Base-by-base conservation (phyloP, 805 yeast genomes). In the Myxozyma neglecta region DNA sequence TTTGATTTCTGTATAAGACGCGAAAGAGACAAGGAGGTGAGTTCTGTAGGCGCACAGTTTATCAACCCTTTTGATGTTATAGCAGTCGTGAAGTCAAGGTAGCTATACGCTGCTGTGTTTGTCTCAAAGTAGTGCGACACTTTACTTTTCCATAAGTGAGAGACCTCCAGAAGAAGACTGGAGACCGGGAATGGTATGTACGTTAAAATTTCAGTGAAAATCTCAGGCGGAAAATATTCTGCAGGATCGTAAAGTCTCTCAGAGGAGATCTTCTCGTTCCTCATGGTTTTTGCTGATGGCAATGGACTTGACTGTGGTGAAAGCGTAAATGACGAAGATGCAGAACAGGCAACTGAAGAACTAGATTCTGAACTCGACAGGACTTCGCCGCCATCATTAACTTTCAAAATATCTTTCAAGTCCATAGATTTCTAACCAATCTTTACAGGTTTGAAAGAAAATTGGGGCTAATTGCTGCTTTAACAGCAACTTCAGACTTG, bases 41-140 rank as follows among this genome's bases (percentile, higher is more conserved):
- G n/a, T 4, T 11, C 18, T 13, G 37, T 13, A 2, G 50, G 51
- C 6, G 49, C 44, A 35, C 42, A 53, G 20, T 34, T 7, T 34
- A 9, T 7, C 4, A 53, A 7, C 13, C 53, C 53, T 3, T 10
- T 51, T 51, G 47, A 46, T 7, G 46, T 40, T 9, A 40, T 40
- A 14, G 55, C 40, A 35, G 47, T 51, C 6, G 55, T 51, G 18
- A 54, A 54, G 37, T 54, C 57, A 36, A 54, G 57, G 24, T 45
- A 45, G 45, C 52, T 46, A 49, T 45, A 54, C 1, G 57, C 57
- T 18, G 57, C 43, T 8, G 59, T 40, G n/a, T 18, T 47, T 18
- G 14, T 14, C 18, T 36, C 18, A 13, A 55, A 42, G 29, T 55
- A 55, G 37, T 55, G 43, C 18, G 49, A 20, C 11, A 39, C 42